Conservation (phyloP, 2,329 filamentous ascomycete species). For the Stagonosporopsis rhizophila region DNA sequence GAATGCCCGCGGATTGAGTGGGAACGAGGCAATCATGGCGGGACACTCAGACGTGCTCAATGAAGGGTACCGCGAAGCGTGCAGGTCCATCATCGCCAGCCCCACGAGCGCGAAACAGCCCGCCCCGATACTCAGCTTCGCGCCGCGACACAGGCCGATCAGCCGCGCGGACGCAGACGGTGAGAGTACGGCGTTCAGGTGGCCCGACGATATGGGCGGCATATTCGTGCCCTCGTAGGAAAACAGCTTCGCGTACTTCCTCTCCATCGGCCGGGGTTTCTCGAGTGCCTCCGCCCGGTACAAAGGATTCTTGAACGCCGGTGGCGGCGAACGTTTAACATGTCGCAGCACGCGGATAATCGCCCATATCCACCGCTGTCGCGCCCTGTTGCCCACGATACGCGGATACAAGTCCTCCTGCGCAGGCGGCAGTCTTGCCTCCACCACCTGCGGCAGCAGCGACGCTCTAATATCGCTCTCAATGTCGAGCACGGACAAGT, state of each 20-base stretch:
- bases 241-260: constrained; percentile 47
- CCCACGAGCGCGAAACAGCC: constrained; percentile 56
- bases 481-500: constrained; percentile 16
- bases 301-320: constrained; percentile 54
- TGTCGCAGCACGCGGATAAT: constrained; percentile 55
- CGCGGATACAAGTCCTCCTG: constrained; percentile 57
- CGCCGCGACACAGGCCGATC: constrained; percentile 49
- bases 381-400: constrained; percentile 47
- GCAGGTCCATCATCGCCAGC: constrained; percentile 56
- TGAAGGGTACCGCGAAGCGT: constrained; percentile 45
- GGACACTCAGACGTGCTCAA: constrained; percentile 25
- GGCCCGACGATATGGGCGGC: constrained; percentile 50
- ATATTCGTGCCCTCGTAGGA: constrained; percentile 43
- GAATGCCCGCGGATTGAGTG: constrained; percentile 56
- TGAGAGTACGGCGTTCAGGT: constrained; percentile 43
- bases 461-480: constrained; percentile 14
- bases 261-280: constrained; percentile 31
- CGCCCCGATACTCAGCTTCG: constrained; percentile 52
- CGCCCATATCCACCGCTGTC: constrained; percentile 57
- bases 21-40: constrained; percentile 56
- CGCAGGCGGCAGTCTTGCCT: constrained; percentile 48
- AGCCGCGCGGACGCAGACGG: constrained; percentile 43
- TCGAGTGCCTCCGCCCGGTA: constrained; percentile 29
- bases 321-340: constrained; percentile 48
- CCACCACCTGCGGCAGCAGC: constrained; percentile 25